Percentiles rank a stretch among this genome's conserved stretches.
phyloP scores from a whole-genome alignment of 2,329 filamentous ascomycete species.

The Ophiostoma australiae region DNA sequence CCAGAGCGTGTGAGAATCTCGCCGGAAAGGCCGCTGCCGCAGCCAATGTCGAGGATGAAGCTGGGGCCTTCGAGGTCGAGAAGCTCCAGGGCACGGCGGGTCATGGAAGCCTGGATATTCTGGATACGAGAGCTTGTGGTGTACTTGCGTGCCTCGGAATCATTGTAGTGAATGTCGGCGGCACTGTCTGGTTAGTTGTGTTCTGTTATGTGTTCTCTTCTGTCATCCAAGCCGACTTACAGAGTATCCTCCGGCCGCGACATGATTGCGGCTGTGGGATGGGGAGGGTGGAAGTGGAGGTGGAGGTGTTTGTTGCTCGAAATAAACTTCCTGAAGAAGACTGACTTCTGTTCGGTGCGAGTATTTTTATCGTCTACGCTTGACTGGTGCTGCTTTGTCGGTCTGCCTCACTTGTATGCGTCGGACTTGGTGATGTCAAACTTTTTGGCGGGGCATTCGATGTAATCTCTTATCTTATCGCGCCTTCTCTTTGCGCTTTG shows the following conservation, averaged over 20 bases:
- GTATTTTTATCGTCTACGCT: background rate
- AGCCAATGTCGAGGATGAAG: slow-evolving; percentile 92
- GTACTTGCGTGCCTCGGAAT: slow-evolving; percentile 93
- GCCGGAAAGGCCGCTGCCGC: slow-evolving; percentile 88
- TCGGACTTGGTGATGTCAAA: slow-evolving; percentile 17
- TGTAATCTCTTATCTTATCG: slow-evolving; percentile 24
- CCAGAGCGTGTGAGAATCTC: slow-evolving; percentile 68
- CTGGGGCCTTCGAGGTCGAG: slow-evolving; percentile 75
- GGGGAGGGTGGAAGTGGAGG: background rate
- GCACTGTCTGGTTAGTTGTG: slow-evolving; percentile 51
- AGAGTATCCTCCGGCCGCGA: slow-evolving; percentile 94
- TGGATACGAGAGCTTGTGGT: slow-evolving; percentile 94
- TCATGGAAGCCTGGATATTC: slow-evolving; percentile 93
- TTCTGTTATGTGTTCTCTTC: too few species aligned
- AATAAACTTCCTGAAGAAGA: background rate
- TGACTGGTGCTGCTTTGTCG: background rate
- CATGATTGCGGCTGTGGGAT: slow-evolving; percentile 50
- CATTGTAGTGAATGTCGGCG: slow-evolving; percentile 96
- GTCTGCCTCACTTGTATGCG: background rate
- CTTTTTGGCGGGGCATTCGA: slow-evolving; percentile 24
- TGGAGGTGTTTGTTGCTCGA: background rate
- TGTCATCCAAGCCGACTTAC: slow-evolving; percentile 44
- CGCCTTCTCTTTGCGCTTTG: background rate
- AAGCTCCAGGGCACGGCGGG: slow-evolving; percentile 83
- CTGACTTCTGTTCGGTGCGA: too few species aligned